These are phyloP conservation scores for Tulasnella sp. DNA, from an alignment of 768 basidiomycete species.

Conservation along the genomic window DNA sequence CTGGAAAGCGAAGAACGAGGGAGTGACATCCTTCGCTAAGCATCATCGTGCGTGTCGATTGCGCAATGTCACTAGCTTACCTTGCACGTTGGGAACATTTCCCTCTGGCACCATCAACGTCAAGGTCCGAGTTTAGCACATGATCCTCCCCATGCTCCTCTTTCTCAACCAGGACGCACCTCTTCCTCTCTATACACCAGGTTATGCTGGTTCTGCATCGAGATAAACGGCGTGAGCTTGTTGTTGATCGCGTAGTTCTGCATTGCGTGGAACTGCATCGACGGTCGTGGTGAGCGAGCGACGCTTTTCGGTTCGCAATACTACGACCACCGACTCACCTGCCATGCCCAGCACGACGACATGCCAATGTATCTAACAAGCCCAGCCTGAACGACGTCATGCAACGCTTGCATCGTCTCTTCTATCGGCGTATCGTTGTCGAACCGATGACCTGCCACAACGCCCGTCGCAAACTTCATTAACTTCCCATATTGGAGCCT, in stretches of 20 bases:
- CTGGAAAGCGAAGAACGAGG: background rate
- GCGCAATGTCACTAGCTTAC: background rate
- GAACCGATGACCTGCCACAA: background rate
- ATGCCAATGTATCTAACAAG: constrained; percentile 36
- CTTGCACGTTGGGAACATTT: constrained; percentile 5
- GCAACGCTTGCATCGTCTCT: background rate
- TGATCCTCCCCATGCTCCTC: background rate
- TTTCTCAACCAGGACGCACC: background rate
- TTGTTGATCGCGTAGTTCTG: constrained; percentile 16
- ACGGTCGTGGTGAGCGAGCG: background rate
- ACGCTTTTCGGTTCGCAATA: background rate
- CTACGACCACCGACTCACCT: background rate
- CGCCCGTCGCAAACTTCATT: background rate
- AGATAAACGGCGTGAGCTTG: constrained; percentile 4
- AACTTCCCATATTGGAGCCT: background rate
- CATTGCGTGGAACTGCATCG: constrained; percentile 1
- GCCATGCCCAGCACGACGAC: constrained; percentile 26
- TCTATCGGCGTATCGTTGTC: background rate
- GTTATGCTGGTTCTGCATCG: constrained; percentile 6
- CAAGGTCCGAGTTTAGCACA: background rate
- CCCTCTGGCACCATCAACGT: background rate
- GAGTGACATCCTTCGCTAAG: background rate
- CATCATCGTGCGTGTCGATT: background rate
- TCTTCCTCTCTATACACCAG: constrained; percentile 5
- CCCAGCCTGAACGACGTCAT: constrained; percentile 26